Evolutionary conservation across 768 basidiomycete genomes (phyloP).

Genomic region (Suillus decipiens): DNA sequence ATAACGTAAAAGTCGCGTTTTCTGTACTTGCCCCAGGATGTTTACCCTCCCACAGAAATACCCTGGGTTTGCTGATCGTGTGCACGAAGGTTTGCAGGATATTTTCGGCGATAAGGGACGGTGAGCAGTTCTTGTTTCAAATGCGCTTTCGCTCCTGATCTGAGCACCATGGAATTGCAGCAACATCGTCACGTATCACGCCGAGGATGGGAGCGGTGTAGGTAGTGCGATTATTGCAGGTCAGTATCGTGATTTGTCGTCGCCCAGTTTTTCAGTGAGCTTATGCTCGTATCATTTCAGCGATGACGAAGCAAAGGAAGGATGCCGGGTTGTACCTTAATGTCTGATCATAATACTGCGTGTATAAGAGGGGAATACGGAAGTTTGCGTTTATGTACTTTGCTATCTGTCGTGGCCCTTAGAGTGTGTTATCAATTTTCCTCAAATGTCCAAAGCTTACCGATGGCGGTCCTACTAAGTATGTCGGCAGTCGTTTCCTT

Average conservation of each 20-base stretch:
- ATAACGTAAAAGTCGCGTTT: conserved; percentile 64
- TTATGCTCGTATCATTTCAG: conserved; percentile 38
- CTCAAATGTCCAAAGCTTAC: too few species aligned
- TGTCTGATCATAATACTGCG: conserved; percentile 36
- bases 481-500: neutral
- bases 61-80: conserved; percentile 89
- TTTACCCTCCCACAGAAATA: conserved; percentile 73
- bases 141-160: conserved; percentile 37
- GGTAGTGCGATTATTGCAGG: conserved; percentile 96
- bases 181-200: conserved; percentile 37
- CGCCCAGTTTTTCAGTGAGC: conserved; percentile 1
- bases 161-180: conserved; percentile 67
- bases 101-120: conserved; percentile 96
- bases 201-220: conserved; percentile 74
- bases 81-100: conserved; percentile 91
- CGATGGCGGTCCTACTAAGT: neutral
- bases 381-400: neutral
- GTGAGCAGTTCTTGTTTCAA: conserved; percentile 42
- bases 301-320: conserved; percentile 87
- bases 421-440: neutral
- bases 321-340: conserved; percentile 59
- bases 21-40: conserved; percentile 3
- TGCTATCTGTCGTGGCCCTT: neutral
- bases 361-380: neutral
- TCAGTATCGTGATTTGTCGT: conserved; percentile 30